Evolutionary conservation across 768 basidiomycete species (phyloP).

Genomic region (Fistulinella prunicolor): DNA sequence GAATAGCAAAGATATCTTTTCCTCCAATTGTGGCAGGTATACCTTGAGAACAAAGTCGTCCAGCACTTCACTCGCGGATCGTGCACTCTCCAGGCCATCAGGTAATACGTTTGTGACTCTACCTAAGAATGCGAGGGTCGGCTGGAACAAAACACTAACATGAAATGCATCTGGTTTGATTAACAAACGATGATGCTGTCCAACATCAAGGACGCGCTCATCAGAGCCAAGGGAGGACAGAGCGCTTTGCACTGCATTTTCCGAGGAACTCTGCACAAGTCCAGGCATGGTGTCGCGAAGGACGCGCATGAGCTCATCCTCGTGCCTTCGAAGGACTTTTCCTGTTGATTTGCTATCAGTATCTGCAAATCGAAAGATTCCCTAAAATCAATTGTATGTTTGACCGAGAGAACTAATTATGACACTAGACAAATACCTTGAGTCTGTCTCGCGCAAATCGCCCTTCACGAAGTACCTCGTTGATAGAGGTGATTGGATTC

Average conservation of each 20-base stretch:
- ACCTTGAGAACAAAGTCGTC: conserved; percentile 93
- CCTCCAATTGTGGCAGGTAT: conserved; percentile 93
- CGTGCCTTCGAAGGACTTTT: conserved; percentile 69
- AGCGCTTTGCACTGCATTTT: conserved; percentile 59
- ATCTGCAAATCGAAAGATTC: conserved; percentile 88
- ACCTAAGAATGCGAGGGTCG: conserved; percentile 82
- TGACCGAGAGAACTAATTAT: background rate
- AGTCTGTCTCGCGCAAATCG: conserved; percentile 73
- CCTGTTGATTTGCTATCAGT: conserved; percentile 73
- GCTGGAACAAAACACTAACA: conserved; percentile 91
- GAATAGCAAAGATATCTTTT: conserved; percentile 85
- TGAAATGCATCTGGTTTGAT: conserved; percentile 93
- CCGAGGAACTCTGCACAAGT: conserved; percentile 69
- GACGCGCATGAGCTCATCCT: conserved; percentile 80
- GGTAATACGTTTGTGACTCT: conserved; percentile 72
- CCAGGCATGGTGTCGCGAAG: conserved; percentile 93
- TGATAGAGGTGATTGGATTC: conserved; percentile 90
- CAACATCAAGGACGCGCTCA: conserved; percentile 67
- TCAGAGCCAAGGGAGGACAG: conserved; percentile 62
- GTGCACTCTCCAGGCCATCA: conserved; percentile 60
- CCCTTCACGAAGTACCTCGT: conserved; percentile 87
- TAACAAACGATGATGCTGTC: conserved; percentile 80
- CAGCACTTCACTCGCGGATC: conserved; percentile 67
- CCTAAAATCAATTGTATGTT: conserved; percentile 41
- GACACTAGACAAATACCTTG: conserved; percentile 50